Evolutionary conservation across 1,139 yeast genomes (phyloP), one percentile per base, ranked within the genome.

Genomic region (Pichia sp.): DNA sequence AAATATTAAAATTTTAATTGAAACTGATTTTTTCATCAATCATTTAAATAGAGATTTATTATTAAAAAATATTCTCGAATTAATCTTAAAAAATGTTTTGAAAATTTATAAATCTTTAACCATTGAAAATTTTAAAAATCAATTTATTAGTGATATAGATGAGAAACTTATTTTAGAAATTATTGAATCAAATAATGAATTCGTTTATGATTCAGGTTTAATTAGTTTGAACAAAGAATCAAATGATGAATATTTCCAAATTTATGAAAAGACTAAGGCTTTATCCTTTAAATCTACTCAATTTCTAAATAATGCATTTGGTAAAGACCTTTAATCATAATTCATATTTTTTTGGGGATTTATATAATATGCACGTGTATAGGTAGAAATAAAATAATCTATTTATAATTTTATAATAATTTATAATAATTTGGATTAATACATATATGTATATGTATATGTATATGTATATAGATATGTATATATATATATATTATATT

Each of bases 211-310:
- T 7, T 46, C 47, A 35, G 51, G 45, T 34, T 25, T 36, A 33
- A 65, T 76, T 28, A 70, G 69, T 39, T 63, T 74, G 48, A 67
- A 76, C 64, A 67, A 70, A 60, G 73, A 72, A n/a, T 55, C 70
- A 71, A 62, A 67, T 39, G 61, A 69, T 47, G 76, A 73, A 30
- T 76, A 75, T 60, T 80, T 74, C 57, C 79, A 76, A 54, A 75
- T 78, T 37, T 73, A 74, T 55, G 83, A 78, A 54, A 76, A 73
- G 61, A 77, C 82, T 26, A 78, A 76, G 67, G 79, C 78, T 6
- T 64, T 78, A 54, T 71, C 77, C 30, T 77, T 74, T 64, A 70
- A 78, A 58, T 73, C 80, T 28, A 73, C 69, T 57, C 82, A 77
- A 60, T 68, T 76, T 42, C 65, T 76, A 47, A 64, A 65, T 43